A percentile compares a stretch with the other conserved stretches of the same genome.
These are phyloP conservation scores for Abortiporus biennis DNA, from an alignment of 1,284 basidiomycete genomes.

Conservation along the genomic window DNA sequence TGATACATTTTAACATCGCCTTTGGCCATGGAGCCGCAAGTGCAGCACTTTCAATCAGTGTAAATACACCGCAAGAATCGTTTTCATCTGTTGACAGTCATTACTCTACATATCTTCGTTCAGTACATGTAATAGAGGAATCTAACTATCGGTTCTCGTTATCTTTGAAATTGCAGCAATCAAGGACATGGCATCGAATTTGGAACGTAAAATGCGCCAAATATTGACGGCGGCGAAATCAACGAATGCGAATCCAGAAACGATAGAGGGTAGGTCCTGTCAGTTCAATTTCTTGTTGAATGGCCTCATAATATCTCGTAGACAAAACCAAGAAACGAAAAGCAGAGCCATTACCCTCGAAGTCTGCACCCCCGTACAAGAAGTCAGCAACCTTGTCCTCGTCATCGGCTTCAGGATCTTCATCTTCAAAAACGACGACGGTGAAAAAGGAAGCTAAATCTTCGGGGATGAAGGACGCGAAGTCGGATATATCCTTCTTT, in stretches of 20 bases:
- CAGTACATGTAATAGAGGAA: too few species aligned
- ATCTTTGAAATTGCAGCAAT: constrained; percentile 50
- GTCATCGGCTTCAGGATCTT: constrained; percentile 35
- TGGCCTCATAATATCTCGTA: constrained; percentile 31
- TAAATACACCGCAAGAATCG: too few species aligned
- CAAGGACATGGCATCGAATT: constrained; percentile 85
- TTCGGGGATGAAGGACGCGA: constrained; percentile 58
- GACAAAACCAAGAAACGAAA: constrained; percentile 70
- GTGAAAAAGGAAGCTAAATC: constrained; percentile 34
- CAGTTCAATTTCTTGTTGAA: constrained; percentile 29
- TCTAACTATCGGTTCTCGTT: too few species aligned
- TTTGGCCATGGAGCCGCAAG: too few species aligned
- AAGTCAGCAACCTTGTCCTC: too few species aligned
- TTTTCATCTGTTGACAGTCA: too few species aligned
- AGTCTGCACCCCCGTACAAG: constrained; percentile 53
- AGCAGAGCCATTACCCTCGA: constrained; percentile 40
- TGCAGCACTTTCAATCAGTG: too few species aligned
- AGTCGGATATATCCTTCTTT: constrained; percentile 80
- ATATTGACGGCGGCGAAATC: constrained; percentile 39
- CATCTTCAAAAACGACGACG: constrained; percentile 17
- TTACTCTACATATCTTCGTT: too few species aligned
- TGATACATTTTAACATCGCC: too few species aligned
- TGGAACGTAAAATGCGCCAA: constrained; percentile 74
- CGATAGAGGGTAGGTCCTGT: too few species aligned
- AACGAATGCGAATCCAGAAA: too few species aligned